These are phyloP conservation scores for Gigaspora rosea DNA, from an alignment of 192 early-diverging fungal genomes.

Conservation along the genomic window DNA sequence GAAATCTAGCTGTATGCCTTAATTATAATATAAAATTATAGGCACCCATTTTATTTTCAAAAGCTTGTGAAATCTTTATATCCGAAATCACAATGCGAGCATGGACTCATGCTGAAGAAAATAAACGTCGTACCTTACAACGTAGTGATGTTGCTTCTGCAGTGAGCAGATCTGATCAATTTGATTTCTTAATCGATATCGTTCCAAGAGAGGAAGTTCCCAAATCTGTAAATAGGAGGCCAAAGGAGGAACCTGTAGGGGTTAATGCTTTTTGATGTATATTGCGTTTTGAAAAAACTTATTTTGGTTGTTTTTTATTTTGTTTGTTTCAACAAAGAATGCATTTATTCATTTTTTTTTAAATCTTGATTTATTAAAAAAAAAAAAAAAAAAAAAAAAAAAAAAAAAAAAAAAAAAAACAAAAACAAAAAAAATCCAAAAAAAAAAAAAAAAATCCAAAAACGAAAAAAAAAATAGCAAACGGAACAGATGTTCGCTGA, in stretches of 20 bases:
- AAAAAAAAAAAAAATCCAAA: too few relatives aligned
- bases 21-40: slow-evolving; percentile 21
- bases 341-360: not conserved
- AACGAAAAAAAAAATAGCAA: not conserved
- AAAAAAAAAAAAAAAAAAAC: too few relatives aligned
- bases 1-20: not conserved
- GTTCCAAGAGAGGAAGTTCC: slow-evolving; percentile 86
- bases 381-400: too few relatives aligned
- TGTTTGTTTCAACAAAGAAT: not conserved
- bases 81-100: slow-evolving; percentile 82
- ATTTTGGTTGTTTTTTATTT: not conserved
- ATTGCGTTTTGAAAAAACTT: slow-evolving; percentile 9
- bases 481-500: slow-evolving; percentile 22
- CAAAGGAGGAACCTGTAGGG: slow-evolving; percentile 29
- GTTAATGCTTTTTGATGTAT: slow-evolving; percentile 16
- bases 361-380: not conserved
- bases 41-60: slow-evolving; percentile 91
- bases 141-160: slow-evolving; percentile 88
- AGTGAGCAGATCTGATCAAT: slow-evolving; percentile 87
- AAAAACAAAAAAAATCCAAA: too few relatives aligned
- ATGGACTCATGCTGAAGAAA: slow-evolving; percentile 94
- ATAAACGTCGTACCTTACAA: slow-evolving; percentile 94
- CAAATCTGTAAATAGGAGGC: slow-evolving; percentile 28
- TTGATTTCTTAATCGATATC: slow-evolving; percentile 97
- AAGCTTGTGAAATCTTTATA: slow-evolving; percentile 96